Conservation (phyloP, 768 basidiomycete species). For the Tylopilus sp. region DNA sequence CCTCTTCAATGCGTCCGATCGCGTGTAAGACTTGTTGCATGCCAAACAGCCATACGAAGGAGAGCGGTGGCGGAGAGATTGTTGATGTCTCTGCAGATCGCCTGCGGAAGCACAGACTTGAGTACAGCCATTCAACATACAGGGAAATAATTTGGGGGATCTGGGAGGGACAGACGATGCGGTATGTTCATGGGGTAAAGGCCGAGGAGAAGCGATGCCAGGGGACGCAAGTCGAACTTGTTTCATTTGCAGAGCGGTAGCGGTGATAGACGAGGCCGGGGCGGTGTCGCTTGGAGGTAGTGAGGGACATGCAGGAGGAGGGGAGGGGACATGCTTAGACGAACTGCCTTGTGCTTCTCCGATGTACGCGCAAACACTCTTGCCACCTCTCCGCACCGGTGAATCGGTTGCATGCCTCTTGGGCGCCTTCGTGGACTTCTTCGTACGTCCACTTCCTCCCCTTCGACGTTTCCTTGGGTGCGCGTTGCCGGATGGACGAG, state of each 20-base stretch:
- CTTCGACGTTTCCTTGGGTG: slow-evolving; percentile 17
- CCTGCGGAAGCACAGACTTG: slow-evolving; percentile 29
- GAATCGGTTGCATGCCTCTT: slow-evolving; percentile 12
- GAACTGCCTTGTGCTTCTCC: not conserved
- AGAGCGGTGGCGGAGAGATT: slow-evolving; percentile 26
- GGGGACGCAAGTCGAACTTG: slow-evolving; percentile 17
- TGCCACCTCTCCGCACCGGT: slow-evolving; percentile 2
- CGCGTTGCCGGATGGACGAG: slow-evolving; percentile 1
- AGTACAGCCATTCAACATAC: slow-evolving; percentile 20
- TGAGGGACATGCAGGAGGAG: not conserved
- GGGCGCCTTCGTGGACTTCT: slow-evolving; percentile 10
- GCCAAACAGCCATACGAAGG: slow-evolving; percentile 24
- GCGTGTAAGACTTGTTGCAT: slow-evolving; percentile 29
- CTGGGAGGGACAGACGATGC: not conserved
- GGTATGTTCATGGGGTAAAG: not conserved
- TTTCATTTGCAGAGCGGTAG: slow-evolving; percentile 10
- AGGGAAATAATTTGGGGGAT: slow-evolving; percentile 21
- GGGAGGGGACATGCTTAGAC: not conserved
- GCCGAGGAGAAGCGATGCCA: slow-evolving; percentile 1
- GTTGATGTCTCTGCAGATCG: slow-evolving; percentile 28
- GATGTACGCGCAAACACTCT: not conserved
- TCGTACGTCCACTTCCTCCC: not conserved
- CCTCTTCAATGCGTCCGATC: slow-evolving; percentile 32
- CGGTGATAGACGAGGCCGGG: slow-evolving; percentile 2
- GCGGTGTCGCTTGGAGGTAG: not conserved